Conservation (phyloP, 768 basidiomycete species). For the Russula foetens region DNA sequence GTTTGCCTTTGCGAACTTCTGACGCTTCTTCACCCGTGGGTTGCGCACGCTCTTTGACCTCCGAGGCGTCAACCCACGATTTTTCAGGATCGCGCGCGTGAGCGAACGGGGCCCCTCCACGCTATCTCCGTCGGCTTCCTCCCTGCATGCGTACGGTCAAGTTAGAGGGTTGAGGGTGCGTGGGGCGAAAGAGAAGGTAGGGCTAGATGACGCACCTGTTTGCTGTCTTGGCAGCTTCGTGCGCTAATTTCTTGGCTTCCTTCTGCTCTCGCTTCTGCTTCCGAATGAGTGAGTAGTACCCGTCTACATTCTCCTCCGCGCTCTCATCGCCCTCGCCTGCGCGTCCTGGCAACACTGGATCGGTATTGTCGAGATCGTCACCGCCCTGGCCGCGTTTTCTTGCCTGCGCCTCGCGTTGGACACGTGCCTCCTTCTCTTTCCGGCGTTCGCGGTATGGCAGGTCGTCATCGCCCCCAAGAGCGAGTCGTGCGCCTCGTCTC, state of each 20-base stretch:
- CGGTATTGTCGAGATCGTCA: slow-evolving; percentile 57
- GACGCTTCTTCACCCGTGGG: slow-evolving; percentile 94
- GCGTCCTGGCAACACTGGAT: slow-evolving; percentile 31
- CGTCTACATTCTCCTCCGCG: slow-evolving; percentile 44
- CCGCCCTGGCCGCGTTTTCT: slow-evolving; percentile 46
- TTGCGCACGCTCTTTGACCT: slow-evolving; percentile 89
- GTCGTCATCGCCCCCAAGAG: slow-evolving; percentile 89
- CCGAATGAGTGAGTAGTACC: slow-evolving; percentile 90
- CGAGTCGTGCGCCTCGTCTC: slow-evolving; percentile 64
- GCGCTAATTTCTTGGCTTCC: slow-evolving; percentile 70
- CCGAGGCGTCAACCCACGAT: slow-evolving; percentile 88
- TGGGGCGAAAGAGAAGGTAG: neutral
- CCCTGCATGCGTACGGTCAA: slow-evolving; percentile 21
- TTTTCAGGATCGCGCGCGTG: slow-evolving; percentile 85
- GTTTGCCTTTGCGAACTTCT: slow-evolving; percentile 91
- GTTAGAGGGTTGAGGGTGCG: neutral
- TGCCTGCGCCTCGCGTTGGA: slow-evolving; percentile 45
- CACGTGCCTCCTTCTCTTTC: slow-evolving; percentile 50
- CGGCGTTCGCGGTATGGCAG: slow-evolving; percentile 78
- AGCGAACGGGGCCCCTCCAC: slow-evolving; percentile 75
- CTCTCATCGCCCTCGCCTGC: slow-evolving; percentile 32
- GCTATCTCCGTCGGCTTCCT: slow-evolving; percentile 31
- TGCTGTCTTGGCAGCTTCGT: slow-evolving; percentile 56
- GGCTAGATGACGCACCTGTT: slow-evolving; percentile 40
- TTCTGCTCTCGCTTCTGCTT: slow-evolving; percentile 61